Evolutionary conservation across 164 flowering plant species (phyloP).

Genomic region (Magnolia kwangsiensis): DNA sequence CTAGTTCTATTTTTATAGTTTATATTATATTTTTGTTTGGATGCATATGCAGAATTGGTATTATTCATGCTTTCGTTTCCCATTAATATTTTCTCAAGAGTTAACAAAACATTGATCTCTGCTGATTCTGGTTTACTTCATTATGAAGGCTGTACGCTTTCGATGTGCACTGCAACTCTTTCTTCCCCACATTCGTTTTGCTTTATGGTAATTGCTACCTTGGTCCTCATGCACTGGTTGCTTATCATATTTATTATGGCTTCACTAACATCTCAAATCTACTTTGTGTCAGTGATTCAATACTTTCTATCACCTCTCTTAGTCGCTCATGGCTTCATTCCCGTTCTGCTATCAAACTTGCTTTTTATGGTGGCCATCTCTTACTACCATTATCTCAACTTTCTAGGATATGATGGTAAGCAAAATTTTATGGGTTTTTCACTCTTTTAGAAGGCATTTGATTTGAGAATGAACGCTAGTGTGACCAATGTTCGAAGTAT

Average conservation of each 20-base stretch:
- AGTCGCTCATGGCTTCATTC: conserved; percentile 89
- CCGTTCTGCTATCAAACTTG: conserved; percentile 78
- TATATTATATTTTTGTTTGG: not conserved
- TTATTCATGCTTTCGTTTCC: not conserved
- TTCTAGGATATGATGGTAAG: conserved; percentile 97
- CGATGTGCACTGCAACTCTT: conserved; percentile 99
- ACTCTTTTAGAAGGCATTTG: not conserved
- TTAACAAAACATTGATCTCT: not conserved
- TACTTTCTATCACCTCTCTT: conserved; percentile 87
- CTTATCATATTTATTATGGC: not conserved
- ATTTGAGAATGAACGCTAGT: not conserved
- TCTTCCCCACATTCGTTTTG: conserved; percentile 93
- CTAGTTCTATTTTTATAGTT: not conserved
- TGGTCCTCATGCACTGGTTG: not conserved
- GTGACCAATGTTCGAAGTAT: not conserved
- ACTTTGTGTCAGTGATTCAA: conserved; percentile 70
- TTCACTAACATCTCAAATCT: not conserved
- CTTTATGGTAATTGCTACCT: conserved; percentile 72
- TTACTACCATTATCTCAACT: conserved; percentile 96
- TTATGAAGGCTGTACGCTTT: conserved; percentile 90
- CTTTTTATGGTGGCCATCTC: conserved; percentile 89
- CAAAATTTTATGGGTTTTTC: not conserved
- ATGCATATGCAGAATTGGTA: not conserved
- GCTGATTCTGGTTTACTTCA: conserved; percentile 19
- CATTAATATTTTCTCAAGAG: not conserved